phyloP scores from a whole-genome alignment of 805 yeast species.

The Starmera amethionina region DNA sequence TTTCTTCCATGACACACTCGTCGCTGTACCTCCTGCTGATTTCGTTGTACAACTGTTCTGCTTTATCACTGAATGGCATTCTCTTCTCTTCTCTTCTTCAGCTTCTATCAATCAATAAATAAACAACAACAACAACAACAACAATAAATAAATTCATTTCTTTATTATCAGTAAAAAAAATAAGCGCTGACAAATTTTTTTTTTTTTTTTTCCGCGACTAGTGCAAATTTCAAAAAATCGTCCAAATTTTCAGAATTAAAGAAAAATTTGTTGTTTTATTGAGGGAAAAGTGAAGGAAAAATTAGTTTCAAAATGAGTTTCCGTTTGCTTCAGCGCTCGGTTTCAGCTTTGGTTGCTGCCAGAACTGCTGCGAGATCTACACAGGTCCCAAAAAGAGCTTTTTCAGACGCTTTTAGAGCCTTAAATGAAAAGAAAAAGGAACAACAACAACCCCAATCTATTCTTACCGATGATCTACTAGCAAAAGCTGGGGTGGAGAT shows the following conservation, averaged over 20 bases:
- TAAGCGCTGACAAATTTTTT: too few relatives aligned
- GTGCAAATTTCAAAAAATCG: too few relatives aligned
- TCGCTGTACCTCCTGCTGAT: background rate
- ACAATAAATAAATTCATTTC: too few relatives aligned
- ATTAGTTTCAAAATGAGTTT: background rate
- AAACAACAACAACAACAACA: too few relatives aligned
- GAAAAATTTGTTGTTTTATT: too few relatives aligned
- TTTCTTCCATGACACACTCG: slow-evolving; percentile 8
- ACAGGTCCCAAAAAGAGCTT: background rate
- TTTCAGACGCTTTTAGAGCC: slow-evolving; percentile 8
- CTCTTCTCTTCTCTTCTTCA: too few relatives aligned
- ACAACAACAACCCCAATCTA: slow-evolving; percentile 30
- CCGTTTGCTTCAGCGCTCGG: background rate
- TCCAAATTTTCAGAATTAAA: too few relatives aligned
- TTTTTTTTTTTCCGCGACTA: too few relatives aligned
- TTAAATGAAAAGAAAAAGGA: slow-evolving; percentile 11
- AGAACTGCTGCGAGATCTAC: background rate
- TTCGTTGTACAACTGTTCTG: background rate
- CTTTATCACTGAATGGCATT: too few relatives aligned
- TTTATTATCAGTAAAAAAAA: too few relatives aligned
- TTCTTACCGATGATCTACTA: slow-evolving; percentile 73
- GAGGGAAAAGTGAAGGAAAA: background rate
- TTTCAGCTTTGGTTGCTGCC: background rate
- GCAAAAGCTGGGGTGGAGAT: slow-evolving; percentile 77
- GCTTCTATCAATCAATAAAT: too few relatives aligned